Conservation (phyloP, 2,329 filamentous ascomycete genomes). For the Penicillium vulpinum region DNA sequence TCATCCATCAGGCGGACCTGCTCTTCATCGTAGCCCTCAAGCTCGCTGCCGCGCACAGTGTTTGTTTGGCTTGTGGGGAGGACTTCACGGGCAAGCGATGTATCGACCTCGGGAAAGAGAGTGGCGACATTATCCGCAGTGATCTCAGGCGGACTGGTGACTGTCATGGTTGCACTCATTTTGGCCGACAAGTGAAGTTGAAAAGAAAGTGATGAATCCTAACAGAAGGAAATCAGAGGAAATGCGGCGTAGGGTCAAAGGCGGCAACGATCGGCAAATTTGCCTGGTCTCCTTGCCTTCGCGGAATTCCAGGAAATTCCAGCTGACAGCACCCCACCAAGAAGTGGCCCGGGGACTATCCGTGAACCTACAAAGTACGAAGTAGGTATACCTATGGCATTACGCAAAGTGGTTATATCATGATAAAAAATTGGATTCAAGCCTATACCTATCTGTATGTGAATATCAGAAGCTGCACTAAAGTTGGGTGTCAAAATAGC, state of each 20-base stretch:
- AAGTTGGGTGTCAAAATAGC: background rate
- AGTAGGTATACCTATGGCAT: background rate
- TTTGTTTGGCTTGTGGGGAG: conserved; percentile 44
- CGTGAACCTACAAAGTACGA: no score
- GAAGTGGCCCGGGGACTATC: no score
- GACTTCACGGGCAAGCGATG: conserved; percentile 55
- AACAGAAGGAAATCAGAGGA: conserved; percentile 4
- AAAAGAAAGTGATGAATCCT: background rate
- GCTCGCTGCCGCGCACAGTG: conserved; percentile 61
- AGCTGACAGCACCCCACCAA: background rate
- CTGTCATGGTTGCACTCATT: conserved; percentile 51
- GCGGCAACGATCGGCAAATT: conserved; percentile 18
- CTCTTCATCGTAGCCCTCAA: conserved; percentile 93
- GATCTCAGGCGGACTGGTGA: conserved; percentile 60
- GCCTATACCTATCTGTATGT: background rate
- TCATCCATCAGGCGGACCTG: conserved; percentile 99
- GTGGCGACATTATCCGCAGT: conserved; percentile 83
- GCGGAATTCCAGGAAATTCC: background rate
- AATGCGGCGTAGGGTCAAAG: conserved; percentile 7
- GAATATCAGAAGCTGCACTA: no score
- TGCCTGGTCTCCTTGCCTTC: background rate
- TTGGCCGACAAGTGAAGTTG: conserved; percentile 5
- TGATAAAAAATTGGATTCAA: background rate
- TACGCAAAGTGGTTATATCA: background rate
- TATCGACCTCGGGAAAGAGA: conserved; percentile 81